A percentile compares a stretch with the other conserved stretches of the same genome.
These are phyloP conservation scores for Apiotrichum gracile DNA, from an alignment of 1,284 basidiomycete genomes.

Conservation along the genomic window DNA sequence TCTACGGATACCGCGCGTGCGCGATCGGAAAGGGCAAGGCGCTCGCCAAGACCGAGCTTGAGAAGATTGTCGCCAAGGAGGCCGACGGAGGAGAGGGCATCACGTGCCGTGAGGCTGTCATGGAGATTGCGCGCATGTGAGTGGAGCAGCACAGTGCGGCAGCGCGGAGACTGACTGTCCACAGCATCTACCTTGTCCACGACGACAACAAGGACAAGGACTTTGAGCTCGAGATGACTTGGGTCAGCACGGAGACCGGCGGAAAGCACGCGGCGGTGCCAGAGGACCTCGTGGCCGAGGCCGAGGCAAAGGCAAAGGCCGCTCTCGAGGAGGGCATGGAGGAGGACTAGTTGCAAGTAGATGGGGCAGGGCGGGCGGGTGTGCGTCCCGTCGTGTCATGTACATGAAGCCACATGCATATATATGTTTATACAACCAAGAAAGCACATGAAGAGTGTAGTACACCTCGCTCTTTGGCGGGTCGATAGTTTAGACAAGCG, in stretches of 20 bases:
- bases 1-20: slow-evolving; percentile 85
- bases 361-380: too few relatives aligned
- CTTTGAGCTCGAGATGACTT: slow-evolving; percentile 97
- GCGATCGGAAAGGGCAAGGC: slow-evolving; percentile 96
- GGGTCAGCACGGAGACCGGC: slow-evolving; percentile 84
- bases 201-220: slow-evolving; percentile 83
- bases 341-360: slow-evolving; percentile 48
- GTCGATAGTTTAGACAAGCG: slow-evolving; percentile 62
- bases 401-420: slow-evolving; percentile 14
- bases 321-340: slow-evolving; percentile 81
- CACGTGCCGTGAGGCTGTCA: slow-evolving; percentile 74
- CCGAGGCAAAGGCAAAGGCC: slow-evolving; percentile 82
- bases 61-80: slow-evolving; percentile 62
- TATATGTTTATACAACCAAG: slow-evolving; percentile 14
- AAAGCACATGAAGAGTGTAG: too few relatives aligned
- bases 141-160: slow-evolving; percentile 35
- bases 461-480: too few relatives aligned
- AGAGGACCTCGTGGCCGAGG: slow-evolving; percentile 73
- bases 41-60: slow-evolving; percentile 95
- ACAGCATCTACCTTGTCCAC: slow-evolving; percentile 94
- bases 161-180: neutral
- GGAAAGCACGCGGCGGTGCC: slow-evolving; percentile 77
- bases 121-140: slow-evolving; percentile 91
- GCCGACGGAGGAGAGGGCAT: slow-evolving; percentile 20
- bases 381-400: too few relatives aligned